A percentile compares a stretch with the other conserved stretches of the same genome.
Conservation (phyloP, 768 basidiomycete genomes). For the Kwoniella pini region DNA sequence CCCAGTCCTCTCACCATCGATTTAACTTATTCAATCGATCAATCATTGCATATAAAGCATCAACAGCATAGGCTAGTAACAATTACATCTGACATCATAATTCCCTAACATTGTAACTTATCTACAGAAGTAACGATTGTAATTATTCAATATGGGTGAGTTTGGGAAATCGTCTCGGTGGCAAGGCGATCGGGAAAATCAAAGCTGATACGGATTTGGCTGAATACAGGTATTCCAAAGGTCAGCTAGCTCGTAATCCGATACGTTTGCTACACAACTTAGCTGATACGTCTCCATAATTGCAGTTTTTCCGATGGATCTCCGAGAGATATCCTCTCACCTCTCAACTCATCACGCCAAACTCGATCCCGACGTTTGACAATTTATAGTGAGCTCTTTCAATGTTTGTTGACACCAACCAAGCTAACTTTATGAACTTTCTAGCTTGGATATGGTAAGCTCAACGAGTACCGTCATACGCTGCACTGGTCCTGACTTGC, state of each 20-base stretch:
- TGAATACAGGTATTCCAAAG: conserved; percentile 59
- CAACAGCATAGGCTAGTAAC: neutral
- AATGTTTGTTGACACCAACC: neutral
- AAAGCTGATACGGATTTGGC: conserved; percentile 9
- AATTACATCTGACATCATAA: neutral
- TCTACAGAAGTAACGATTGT: neutral
- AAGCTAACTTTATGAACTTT: conserved; percentile 18
- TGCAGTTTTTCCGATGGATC: conserved; percentile 92
- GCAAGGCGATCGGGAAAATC: neutral
- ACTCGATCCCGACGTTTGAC: conserved; percentile 96
- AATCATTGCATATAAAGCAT: conserved; percentile 3
- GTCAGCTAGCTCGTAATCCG: conserved; percentile 53
- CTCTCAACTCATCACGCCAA: conserved; percentile 95
- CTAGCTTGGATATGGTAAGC: conserved; percentile 28
- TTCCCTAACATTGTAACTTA: neutral
- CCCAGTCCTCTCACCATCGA: too few species aligned
- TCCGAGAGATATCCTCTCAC: conserved; percentile 99
- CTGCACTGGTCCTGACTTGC: too few species aligned
- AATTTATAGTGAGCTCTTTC: conserved; percentile 55
- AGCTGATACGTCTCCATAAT: neutral
- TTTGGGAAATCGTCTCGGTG: neutral
- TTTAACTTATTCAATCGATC: conserved; percentile 11
- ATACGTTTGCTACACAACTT: too few species aligned
- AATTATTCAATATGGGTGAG: conserved; percentile 29
- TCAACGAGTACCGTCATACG: too few species aligned